Evolutionary conservation across 495 filamentous ascomycete genomes (phyloP).

Genomic region (Emericellopsis terricola): DNA sequence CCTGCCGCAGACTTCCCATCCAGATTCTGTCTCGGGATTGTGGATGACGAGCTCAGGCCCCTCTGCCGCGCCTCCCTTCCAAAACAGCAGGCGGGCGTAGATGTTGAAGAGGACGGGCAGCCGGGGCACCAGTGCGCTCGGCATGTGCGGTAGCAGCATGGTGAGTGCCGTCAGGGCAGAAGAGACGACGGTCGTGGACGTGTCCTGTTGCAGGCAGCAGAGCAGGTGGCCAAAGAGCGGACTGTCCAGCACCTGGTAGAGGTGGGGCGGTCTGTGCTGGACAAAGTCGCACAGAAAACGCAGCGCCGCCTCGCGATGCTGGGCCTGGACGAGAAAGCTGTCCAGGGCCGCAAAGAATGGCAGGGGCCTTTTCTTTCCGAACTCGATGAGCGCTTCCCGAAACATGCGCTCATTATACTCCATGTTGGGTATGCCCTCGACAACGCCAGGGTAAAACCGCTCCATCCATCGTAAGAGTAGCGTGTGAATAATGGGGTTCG

Average conservation of each 20-base stretch:
- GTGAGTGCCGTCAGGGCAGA: conserved; percentile 47
- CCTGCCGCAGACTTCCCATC: conserved; percentile 42
- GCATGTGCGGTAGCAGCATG: conserved; percentile 63
- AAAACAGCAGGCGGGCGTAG: conserved; percentile 55
- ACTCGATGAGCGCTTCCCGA: conserved; percentile 34
- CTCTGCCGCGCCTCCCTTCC: conserved; percentile 29
- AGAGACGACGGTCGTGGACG: conserved; percentile 47
- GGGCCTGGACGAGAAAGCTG: conserved; percentile 36
- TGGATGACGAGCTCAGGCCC: conserved; percentile 14
- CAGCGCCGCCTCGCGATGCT: conserved; percentile 36
- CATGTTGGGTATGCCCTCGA: conserved; percentile 20
- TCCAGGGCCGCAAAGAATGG: conserved; percentile 42
- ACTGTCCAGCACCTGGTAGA: conserved; percentile 49
- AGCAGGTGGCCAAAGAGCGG: conserved; percentile 46
- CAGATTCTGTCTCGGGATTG: conserved; percentile 11
- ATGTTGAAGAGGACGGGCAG: conserved; percentile 56
- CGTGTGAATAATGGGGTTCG: conserved; percentile 27
- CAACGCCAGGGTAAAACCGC: conserved; percentile 24
- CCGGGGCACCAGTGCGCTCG: conserved; percentile 40
- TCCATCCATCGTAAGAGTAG: conserved; percentile 42
- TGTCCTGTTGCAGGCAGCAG: conserved; percentile 51
- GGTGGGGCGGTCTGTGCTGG: conserved; percentile 48
- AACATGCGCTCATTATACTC: conserved; percentile 36
- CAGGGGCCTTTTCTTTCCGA: conserved; percentile 51
- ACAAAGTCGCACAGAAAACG: conserved; percentile 46